These are phyloP conservation scores for Rosa multiflora DNA, from an alignment of 306 rosid genomes.

Conservation along the genomic window DNA sequence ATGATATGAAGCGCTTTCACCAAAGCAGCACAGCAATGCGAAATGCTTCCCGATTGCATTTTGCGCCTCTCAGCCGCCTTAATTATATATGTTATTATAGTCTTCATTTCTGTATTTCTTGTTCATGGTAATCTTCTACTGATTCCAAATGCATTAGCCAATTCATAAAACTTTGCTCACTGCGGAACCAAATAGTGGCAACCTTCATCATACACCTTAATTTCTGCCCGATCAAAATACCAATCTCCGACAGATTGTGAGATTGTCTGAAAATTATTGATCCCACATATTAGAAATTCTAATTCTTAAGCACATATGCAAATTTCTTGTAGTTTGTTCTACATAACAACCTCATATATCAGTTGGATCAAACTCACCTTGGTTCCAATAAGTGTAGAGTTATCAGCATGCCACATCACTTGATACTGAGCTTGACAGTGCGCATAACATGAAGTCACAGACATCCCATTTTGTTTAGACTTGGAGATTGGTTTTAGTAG, in stretches of 20 bases:
- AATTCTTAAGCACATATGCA: background rate
- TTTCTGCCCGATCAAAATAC: conserved; percentile 73
- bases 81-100: background rate
- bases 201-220: conserved; percentile 59
- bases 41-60: conserved; percentile 1
- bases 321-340: background rate
- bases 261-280: conserved; percentile 52
- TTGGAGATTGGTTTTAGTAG: conserved; percentile 48
- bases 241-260: conserved; percentile 89
- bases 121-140: background rate
- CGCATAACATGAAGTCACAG: conserved; percentile 77
- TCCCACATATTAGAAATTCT: conserved; percentile 6
- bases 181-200: conserved; percentile 59
- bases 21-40: background rate
- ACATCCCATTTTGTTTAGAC: conserved; percentile 65
- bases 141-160: conserved; percentile 15
- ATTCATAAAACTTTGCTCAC: background rate
- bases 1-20: background rate
- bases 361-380: conserved; percentile 48
- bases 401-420: conserved; percentile 77
- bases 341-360: background rate
- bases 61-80: background rate
- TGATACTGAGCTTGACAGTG: conserved; percentile 91
- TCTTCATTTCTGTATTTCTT: background rate
- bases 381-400: conserved; percentile 60